Evolutionary conservation across 1,284 basidiomycete species (phyloP).

Genomic region (Trichosporon asahii): DNA sequence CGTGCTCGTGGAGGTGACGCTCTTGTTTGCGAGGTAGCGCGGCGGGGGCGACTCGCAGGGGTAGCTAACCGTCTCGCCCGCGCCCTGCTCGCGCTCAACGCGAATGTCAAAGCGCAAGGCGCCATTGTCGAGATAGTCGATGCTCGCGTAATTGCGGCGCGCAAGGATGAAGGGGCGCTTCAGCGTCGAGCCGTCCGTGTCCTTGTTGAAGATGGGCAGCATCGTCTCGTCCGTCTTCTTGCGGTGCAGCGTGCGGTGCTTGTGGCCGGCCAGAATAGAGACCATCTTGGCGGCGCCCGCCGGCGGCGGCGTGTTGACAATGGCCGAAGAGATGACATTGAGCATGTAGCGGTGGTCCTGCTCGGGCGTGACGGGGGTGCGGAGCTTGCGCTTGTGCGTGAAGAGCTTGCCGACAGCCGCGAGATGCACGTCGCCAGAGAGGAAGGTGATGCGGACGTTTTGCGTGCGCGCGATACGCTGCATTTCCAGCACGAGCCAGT

Average conservation of each 20-base stretch:
- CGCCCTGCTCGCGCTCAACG: conserved; percentile 77
- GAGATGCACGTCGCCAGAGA: conserved; percentile 91
- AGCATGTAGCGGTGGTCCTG: conserved; percentile 81
- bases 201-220: conserved; percentile 75
- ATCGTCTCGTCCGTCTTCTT: conserved; percentile 70
- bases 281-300: conserved; percentile 75
- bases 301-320: conserved; percentile 64
- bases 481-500: conserved; percentile 76
- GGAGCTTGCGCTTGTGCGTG: conserved; percentile 53
- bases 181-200: conserved; percentile 66
- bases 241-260: conserved; percentile 73
- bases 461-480: conserved; percentile 65
- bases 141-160: conserved; percentile 83
- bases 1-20: background rate
- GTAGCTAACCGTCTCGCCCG: conserved; percentile 71
- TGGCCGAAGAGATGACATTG: conserved; percentile 57
- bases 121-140: conserved; percentile 61
- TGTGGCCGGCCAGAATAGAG: conserved; percentile 71
- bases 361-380: conserved; percentile 56
- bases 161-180: conserved; percentile 52
- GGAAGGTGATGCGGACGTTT: conserved; percentile 69
- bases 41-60: conserved; percentile 39
- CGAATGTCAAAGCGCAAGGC: conserved; percentile 82
- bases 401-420: conserved; percentile 76
- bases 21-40: conserved; percentile 15